Evolutionary conservation across 345 rosid species (phyloP).

Genomic region (Gossypium ekmanianum): DNA sequence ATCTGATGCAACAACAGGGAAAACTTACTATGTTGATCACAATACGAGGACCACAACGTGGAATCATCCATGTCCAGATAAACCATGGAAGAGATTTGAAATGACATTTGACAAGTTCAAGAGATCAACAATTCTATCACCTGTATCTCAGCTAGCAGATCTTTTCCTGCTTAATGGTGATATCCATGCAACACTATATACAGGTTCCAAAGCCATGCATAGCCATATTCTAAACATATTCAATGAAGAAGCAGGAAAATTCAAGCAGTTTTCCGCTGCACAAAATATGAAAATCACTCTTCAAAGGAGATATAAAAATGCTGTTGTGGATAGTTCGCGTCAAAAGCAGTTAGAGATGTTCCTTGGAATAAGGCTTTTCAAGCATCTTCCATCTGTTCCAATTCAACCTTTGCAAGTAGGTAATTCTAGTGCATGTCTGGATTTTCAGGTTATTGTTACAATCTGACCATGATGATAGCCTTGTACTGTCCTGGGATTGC

Average conservation of each 20-base stretch:
- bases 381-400: conserved; percentile 91
- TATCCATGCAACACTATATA: conserved; percentile 97
- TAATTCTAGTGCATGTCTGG: background rate
- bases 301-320: conserved; percentile 91
- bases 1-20: conserved; percentile 90
- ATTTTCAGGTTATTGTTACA: background rate
- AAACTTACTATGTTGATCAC: conserved; percentile 83
- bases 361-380: conserved; percentile 89
- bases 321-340: conserved; percentile 86
- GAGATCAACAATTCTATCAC: conserved; percentile 80
- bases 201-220: conserved; percentile 99
- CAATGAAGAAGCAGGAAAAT: conserved; percentile 87
- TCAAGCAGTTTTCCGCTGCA: conserved; percentile 85
- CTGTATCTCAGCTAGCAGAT: conserved; percentile 86
- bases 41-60: conserved; percentile 91
- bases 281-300: conserved; percentile 87
- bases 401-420: conserved; percentile 85
- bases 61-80: conserved; percentile 98
- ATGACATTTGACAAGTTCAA: conserved; percentile 91
- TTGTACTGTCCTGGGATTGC: background rate
- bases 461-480: conserved; percentile 1
- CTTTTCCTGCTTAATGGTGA: conserved; percentile 95
- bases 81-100: conserved; percentile 96
- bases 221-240: conserved; percentile 95
- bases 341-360: conserved; percentile 98